Conservation (phyloP, 495 filamentous ascomycete genomes). For the Podospora sp. region DNA sequence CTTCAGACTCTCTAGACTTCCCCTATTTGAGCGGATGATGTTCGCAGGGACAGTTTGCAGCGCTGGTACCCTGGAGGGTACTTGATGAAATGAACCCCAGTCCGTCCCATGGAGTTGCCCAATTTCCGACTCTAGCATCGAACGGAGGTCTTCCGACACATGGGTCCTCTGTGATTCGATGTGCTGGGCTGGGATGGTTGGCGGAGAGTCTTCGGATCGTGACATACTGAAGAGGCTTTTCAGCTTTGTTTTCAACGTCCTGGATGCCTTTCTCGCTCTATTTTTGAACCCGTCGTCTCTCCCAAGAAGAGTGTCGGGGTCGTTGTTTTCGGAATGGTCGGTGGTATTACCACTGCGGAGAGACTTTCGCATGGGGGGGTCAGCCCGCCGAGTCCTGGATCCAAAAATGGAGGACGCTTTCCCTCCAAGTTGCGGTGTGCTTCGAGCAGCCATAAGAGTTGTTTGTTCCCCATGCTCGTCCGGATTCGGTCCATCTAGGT, state of each 20-base stretch:
- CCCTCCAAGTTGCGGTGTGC: constrained; percentile 30
- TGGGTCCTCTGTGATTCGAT: constrained; percentile 54
- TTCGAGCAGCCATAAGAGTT: neutral
- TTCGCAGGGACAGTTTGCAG: constrained; percentile 43
- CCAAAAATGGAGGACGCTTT: constrained; percentile 55
- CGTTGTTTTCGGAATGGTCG: constrained; percentile 30
- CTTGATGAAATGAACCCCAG: constrained; percentile 42
- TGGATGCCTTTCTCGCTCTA: constrained; percentile 62
- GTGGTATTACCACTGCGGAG: constrained; percentile 54
- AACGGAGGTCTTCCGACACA: constrained; percentile 38
- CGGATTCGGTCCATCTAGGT: neutral
- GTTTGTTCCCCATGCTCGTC: constrained; percentile 9
- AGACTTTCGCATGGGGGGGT: constrained; percentile 58
- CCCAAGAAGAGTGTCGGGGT: neutral
- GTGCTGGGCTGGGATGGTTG: constrained; percentile 51
- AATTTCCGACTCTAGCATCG: constrained; percentile 5
- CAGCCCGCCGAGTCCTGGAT: constrained; percentile 45
- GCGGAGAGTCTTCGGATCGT: constrained; percentile 43
- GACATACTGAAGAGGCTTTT: constrained; percentile 60
- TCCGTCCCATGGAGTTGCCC: constrained; percentile 16
- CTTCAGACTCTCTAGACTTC: constrained; percentile 55
- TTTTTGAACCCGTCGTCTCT: constrained; percentile 48
- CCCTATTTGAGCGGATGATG: constrained; percentile 46
- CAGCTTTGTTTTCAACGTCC: constrained; percentile 62
- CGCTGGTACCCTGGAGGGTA: constrained; percentile 46